Evolutionary conservation across 306 rosid genomes (phyloP).

Genomic region (Senna tora): DNA sequence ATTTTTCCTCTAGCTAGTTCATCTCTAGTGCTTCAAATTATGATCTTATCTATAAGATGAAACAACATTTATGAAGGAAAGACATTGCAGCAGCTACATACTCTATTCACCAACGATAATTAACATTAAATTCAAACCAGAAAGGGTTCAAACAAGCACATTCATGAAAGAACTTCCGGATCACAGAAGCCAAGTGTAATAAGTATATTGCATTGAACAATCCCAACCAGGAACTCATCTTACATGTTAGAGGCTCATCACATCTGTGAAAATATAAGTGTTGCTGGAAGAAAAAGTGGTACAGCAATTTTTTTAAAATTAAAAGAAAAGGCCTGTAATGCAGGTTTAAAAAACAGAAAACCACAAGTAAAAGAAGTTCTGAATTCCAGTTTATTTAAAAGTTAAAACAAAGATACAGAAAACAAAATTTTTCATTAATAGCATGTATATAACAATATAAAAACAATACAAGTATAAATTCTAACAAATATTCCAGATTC

Average conservation of each 20-base stretch:
- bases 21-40: background rate
- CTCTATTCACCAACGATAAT: background rate
- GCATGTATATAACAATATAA: too few relatives aligned
- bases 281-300: background rate
- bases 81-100: background rate
- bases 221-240: slow-evolving; percentile 36
- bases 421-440: too few relatives aligned
- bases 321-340: too few relatives aligned
- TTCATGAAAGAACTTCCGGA: background rate
- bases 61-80: background rate
- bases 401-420: too few relatives aligned
- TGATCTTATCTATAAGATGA: background rate
- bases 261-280: background rate
- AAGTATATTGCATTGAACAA: slow-evolving; percentile 50
- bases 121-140: background rate
- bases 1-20: background rate
- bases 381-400: too few relatives aligned
- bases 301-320: too few relatives aligned
- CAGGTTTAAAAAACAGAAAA: too few relatives aligned
- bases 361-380: too few relatives aligned
- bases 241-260: slow-evolving; percentile 60
- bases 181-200: slow-evolving; percentile 70
- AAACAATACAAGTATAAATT: too few relatives aligned
- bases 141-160: background rate
- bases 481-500: too few relatives aligned